Conservation (phyloP, 2,329 filamentous ascomycete species). For the Teratosphaeria destructans region DNA sequence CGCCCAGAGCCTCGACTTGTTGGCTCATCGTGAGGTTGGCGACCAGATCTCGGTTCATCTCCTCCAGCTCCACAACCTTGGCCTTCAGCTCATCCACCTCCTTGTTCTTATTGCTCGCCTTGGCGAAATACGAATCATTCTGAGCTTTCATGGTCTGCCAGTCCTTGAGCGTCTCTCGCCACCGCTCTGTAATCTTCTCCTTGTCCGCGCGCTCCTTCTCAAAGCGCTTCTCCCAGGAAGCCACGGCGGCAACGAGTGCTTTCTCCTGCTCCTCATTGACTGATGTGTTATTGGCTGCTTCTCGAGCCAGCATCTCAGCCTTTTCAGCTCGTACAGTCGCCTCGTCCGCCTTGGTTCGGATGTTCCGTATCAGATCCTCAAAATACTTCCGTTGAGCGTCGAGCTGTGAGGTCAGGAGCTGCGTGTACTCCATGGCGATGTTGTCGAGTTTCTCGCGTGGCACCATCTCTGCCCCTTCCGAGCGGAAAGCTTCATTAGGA, state of each 20-base stretch:
- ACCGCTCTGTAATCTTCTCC: not conserved
- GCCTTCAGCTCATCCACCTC: slow-evolving; percentile 30
- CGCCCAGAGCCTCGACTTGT: slow-evolving; percentile 58
- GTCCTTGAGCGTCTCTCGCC: not conserved
- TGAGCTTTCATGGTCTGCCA: not conserved
- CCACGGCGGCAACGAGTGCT: not conserved
- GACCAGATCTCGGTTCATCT: slow-evolving; percentile 76
- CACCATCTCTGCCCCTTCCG: slow-evolving; percentile 52
- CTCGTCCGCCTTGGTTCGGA: slow-evolving; percentile 76
- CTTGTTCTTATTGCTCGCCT: slow-evolving; percentile 7
- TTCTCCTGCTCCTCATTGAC: not conserved
- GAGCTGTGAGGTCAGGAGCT: slow-evolving; percentile 82
- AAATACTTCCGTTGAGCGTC: slow-evolving; percentile 91
- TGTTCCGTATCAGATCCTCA: slow-evolving; percentile 81
- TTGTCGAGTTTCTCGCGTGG: slow-evolving; percentile 62
- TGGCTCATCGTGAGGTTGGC: slow-evolving; percentile 82
- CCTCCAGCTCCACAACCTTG: slow-evolving; percentile 63
- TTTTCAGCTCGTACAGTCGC: slow-evolving; percentile 58
- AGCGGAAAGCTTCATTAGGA: slow-evolving; percentile 28
- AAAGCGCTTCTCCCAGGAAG: not conserved
- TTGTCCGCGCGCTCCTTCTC: not conserved
- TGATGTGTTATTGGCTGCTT: not conserved
- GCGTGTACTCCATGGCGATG: slow-evolving; percentile 89
- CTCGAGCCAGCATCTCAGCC: slow-evolving; percentile 30
- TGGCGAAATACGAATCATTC: not conserved